These are phyloP conservation scores for Tephrocybe sp. DNA, from an alignment of 768 basidiomycete species.

Conservation along the genomic window DNA sequence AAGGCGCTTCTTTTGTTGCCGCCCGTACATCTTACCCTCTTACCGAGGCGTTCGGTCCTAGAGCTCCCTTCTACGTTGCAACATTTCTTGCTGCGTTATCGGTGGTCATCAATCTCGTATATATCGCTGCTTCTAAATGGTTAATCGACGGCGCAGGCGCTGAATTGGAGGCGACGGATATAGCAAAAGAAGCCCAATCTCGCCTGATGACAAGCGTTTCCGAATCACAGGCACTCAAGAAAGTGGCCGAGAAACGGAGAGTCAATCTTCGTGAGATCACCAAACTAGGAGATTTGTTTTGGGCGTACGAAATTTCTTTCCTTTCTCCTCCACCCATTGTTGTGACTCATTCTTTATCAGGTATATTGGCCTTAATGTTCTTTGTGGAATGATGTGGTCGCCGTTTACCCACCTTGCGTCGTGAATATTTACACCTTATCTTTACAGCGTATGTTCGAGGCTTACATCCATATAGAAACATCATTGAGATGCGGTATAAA, in stretches of 20 bases:
- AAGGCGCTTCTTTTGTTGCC: constrained; percentile 72
- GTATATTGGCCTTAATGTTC: constrained; percentile 71
- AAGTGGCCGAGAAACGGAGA: constrained; percentile 61
- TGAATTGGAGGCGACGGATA: constrained; percentile 63
- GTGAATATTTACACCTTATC: constrained; percentile 39
- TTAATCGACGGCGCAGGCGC: constrained; percentile 58
- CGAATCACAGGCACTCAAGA: constrained; percentile 60
- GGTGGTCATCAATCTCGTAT: constrained; percentile 65
- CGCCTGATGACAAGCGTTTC: constrained; percentile 43
- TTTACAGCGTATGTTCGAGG: background rate
- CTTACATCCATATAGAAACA: constrained; percentile 44
- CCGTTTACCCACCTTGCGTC: constrained; percentile 77
- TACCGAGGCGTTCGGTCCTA: constrained; percentile 61
- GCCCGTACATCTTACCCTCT: constrained; percentile 76
- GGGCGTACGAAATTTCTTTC: constrained; percentile 53
- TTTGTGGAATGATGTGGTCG: constrained; percentile 76
- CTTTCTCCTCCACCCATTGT: background rate
- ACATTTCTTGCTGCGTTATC: constrained; percentile 63
- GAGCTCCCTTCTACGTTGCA: constrained; percentile 73
- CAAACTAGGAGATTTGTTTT: constrained; percentile 72
- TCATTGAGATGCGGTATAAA: constrained; percentile 66
- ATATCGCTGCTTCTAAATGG: constrained; percentile 63
- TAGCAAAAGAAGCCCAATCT: constrained; percentile 50
- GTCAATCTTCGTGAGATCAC: constrained; percentile 61
- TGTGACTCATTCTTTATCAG: constrained; percentile 29